These are phyloP conservation scores for Saprolegnia parasitica DNA, from an alignment of 352 stramenopile genomes.

Conservation along the genomic window DNA sequence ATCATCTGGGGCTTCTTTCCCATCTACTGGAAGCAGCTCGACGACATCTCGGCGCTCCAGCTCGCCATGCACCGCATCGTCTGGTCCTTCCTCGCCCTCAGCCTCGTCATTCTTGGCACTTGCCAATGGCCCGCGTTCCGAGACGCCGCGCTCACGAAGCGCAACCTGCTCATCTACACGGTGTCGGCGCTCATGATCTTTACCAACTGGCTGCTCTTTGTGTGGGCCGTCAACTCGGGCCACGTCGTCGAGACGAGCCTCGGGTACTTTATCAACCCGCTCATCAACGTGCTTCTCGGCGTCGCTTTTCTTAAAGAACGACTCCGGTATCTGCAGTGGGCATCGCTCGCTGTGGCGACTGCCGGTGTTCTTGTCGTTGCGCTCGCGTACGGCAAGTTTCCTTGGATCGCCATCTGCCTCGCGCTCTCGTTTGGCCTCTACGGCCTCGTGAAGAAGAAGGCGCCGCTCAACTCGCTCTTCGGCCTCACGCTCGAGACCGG, in stretches of 20 bases:
- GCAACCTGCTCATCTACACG: background rate
- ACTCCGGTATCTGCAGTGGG: background rate
- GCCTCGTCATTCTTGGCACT: background rate
- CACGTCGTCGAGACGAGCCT: constrained; percentile 1
- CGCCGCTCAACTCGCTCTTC: background rate
- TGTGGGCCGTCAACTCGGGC: background rate
- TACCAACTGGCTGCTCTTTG: background rate
- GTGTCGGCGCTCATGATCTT: constrained; percentile 3
- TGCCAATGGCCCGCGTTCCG: background rate
- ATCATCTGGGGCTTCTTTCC: constrained; percentile 16
- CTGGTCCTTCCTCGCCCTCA: constrained; percentile 1
- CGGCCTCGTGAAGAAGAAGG: constrained; percentile 15
- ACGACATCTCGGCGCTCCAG: constrained; percentile 10
- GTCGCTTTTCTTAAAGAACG: constrained; percentile 4
- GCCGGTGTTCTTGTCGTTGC: constrained; percentile 4
- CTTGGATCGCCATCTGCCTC: background rate
- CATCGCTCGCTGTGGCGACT: background rate
- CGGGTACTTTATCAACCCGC: constrained; percentile 12
- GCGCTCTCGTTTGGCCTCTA: background rate
- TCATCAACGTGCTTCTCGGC: constrained; percentile 1
- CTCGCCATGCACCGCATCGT: constrained; percentile 18
- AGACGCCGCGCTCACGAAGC: background rate
- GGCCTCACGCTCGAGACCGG: constrained; percentile 6
- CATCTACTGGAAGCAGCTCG: constrained; percentile 22
- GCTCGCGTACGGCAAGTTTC: constrained; percentile 9